Percentiles rank a stretch among this genome's conserved stretches.
These are phyloP conservation scores for Rusavskia elegans DNA, from an alignment of 495 filamentous ascomycete genomes.

Conservation along the genomic window DNA sequence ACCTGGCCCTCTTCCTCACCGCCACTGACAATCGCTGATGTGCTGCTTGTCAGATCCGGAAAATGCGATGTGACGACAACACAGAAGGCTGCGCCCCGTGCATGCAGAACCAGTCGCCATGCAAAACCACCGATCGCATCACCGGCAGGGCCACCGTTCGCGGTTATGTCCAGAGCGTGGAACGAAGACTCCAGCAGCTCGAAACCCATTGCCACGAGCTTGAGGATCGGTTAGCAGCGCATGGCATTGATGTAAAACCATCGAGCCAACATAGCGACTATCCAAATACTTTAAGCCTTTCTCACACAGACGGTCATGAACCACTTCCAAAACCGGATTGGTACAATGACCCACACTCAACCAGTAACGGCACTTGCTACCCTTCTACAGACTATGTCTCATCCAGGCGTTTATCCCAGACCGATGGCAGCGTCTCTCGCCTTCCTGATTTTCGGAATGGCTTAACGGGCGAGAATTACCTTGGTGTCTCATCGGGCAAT, in stretches of 20 bases:
- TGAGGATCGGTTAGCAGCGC: conserved; percentile 24
- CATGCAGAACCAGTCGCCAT: conserved; percentile 50
- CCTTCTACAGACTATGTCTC: background rate
- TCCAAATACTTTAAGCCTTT: background rate
- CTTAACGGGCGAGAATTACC: conserved; percentile 48
- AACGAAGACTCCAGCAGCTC: conserved; percentile 12
- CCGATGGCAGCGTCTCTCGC: conserved; percentile 14
- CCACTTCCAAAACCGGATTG: background rate
- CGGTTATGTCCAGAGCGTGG: conserved; percentile 31
- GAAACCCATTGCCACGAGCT: conserved; percentile 37
- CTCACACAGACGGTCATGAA: background rate
- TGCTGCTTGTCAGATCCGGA: conserved; percentile 42
- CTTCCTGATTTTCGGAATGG: conserved; percentile 35
- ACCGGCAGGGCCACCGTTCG: conserved; percentile 68
- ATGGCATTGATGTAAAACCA: conserved; percentile 17
- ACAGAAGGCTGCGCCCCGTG: conserved; percentile 63
- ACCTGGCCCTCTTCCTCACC: conserved; percentile 6
- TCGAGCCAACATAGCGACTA: conserved; percentile 8
- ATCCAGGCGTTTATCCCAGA: background rate
- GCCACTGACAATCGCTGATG: background rate
- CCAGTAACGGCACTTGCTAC: background rate
- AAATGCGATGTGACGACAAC: conserved; percentile 67
- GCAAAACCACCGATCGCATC: conserved; percentile 72
- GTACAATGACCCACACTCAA: background rate
- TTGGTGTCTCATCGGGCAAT: conserved; percentile 53